Evolutionary conservation across 2,329 filamentous ascomycete species (phyloP), one percentile per base, ranked within the genome.

Genomic region (Colletotrichum endophyticum): DNA sequence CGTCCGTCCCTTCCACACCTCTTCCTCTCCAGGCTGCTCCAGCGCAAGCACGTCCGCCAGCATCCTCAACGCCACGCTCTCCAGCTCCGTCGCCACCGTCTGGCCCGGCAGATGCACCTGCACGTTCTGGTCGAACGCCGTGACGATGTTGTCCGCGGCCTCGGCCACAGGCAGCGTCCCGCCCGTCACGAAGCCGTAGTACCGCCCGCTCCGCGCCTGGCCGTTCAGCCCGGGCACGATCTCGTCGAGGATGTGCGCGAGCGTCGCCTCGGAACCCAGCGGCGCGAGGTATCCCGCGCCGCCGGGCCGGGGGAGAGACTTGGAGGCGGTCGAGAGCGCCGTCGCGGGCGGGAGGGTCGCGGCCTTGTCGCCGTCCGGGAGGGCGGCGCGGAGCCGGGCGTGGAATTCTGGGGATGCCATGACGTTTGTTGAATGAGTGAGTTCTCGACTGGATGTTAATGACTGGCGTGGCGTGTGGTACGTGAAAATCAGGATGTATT

Each of bases 131-230:
- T 98, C 96, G 77, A 94, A 91, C 11, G 91, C 90, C 7, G 93
- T 93, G 77, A 96, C 95, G n/a, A 98, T 85, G 78, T 95, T 94
- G 83, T 98, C 96, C 2, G 95, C 96, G 70, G 95, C 91, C 79
- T 94, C 90, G 36, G 96, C 96, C 28, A 95, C 92, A 8, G 95
- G 95, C 0, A 96, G 94, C 9, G 90, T 88, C 16, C 95, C 94
- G 61, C 96, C 96, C 0, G 94, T 98, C 8, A 98, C 94, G 83
- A 98, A 98, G 75, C 95, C 96, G 83, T 95, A 98, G 88, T 98
- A 98, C 71, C 92, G 91, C 13, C 92, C 84, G 59, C 90, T 92
- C 57, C 90, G 89, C 79, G 92, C 93, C 80, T 92, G 91, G 19
- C 88, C 90, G 80, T 93, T 95, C 75, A 97, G 89, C 2, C 90